Evolutionary conservation across 257 asterid genomes (phyloP).

Genomic region (Primulina huaijiensis): DNA sequence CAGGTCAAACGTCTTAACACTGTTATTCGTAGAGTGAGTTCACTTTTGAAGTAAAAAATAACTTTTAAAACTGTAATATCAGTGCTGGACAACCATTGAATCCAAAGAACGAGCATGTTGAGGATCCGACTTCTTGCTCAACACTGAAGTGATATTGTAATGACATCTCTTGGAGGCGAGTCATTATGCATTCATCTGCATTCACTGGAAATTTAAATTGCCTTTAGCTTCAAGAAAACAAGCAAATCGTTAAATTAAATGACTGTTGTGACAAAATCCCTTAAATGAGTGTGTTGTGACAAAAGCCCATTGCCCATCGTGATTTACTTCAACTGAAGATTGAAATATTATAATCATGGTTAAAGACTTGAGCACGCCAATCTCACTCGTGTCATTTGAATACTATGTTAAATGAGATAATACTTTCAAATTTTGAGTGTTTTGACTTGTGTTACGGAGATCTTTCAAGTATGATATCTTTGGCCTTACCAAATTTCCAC

Average conservation of each 20-base stretch:
- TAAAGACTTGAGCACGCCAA: conserved; percentile 4
- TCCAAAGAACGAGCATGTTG: conserved; percentile 66
- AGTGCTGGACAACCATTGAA: conserved; percentile 48
- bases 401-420: conserved; percentile 11
- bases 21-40: conserved; percentile 1
- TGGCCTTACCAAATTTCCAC: conserved; percentile 84
- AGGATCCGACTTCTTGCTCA: conserved; percentile 82
- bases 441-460: not conserved
- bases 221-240: conserved; percentile 2
- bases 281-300: conserved; percentile 3
- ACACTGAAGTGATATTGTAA: conserved; percentile 64
- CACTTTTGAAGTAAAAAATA: not conserved
- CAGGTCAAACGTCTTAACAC: conserved; percentile 14
- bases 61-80: conserved; percentile 1
- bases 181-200: conserved; percentile 74
- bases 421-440: conserved; percentile 5
- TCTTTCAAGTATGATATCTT: conserved; percentile 13
- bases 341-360: not conserved
- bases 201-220: conserved; percentile 44
- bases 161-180: conserved; percentile 77
- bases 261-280: not conserved
- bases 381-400: not conserved
- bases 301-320: not conserved
- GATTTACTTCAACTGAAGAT: not conserved
- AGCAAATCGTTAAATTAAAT: not conserved